Percentiles rank a stretch among this genome's conserved stretches.
These are phyloP conservation scores for Botryotinia calthae DNA, from an alignment of 2,329 filamentous ascomycete species.

Conservation along the genomic window DNA sequence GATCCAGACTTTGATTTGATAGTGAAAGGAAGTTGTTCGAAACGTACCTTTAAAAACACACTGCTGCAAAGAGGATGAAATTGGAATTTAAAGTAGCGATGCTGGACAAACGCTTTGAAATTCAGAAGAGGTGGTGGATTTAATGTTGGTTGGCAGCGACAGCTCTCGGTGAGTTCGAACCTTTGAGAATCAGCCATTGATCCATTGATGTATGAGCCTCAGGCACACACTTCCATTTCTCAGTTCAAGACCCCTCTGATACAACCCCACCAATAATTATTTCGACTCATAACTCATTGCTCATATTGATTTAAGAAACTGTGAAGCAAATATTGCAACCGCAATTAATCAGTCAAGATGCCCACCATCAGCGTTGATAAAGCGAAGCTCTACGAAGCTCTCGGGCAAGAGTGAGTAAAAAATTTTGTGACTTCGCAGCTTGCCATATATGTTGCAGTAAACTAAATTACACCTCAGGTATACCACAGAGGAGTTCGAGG, in stretches of 20 bases:
- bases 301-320: neutral
- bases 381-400: conserved; percentile 87
- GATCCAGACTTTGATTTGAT: neutral
- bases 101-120: neutral
- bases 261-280: conserved; percentile 20
- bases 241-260: conserved; percentile 15
- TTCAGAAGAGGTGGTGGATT: conserved; percentile 8
- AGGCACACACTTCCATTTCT: neutral
- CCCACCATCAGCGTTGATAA: conserved; percentile 97
- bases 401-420: conserved; percentile 74
- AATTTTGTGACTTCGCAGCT: conserved; percentile 22
- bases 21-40: neutral
- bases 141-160: conserved; percentile 16
- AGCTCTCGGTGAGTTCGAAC: conserved; percentile 14
- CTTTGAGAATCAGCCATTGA: conserved; percentile 5
- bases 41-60: conserved; percentile 8
- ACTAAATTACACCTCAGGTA: conserved; percentile 53
- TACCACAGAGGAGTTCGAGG: conserved; percentile 92
- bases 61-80: neutral
- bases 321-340: conserved; percentile 10
- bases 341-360: conserved; percentile 55
- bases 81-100: conserved; percentile 4
- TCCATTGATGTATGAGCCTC: neutral
- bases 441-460: neutral
- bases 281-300: conserved; percentile 18